Evolutionary conservation across 2,329 filamentous ascomycete genomes (phyloP), one percentile per base, ranked within the genome.

Genomic region (Beauveria asiatica): DNA sequence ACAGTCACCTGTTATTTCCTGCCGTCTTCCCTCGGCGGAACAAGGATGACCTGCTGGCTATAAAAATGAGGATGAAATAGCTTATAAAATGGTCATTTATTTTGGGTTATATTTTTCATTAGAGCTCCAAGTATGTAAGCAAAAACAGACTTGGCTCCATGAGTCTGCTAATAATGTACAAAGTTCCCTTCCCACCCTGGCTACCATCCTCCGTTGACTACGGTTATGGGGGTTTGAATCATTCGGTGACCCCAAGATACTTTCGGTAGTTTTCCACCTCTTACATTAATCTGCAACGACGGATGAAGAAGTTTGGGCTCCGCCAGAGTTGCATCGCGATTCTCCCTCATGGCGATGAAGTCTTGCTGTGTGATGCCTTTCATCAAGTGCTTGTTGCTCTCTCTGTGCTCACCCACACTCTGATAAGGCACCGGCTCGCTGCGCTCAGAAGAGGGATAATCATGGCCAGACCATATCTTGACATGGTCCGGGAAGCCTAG

Each of bases 391-490:
- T 74, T 76, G 62, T 81, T 81, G 25, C 69, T 63, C 41, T 63
- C 60, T 41, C 65, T 71, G 42, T 81, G 79, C 17, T 76, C 73
- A 3, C 64, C 63, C 1, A 81, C 77, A 3, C 69, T 79, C 63
- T 75, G 67, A 49, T 65, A 78, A 0, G 78, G 66, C 3, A 72
- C 61, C 0, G 76, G 73, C 0, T 63, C 67, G 2, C 52, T 59
- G 7, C 75, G 70, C 2, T 59, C 62, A 7, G 61, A 54, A 0
- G 76, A 73, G 0, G 79, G 78, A 63, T 82, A 82, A 65, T 82
- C 80, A 62, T 82, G 80, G 0, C 80, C 79, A 0, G 74, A 76
- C 73, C 77, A 82, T 57, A 82, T 72, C 48, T 72, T 75, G 48
- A 73, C 70, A 46, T 77, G 63, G 5, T 68, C 70, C 0, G 75